phyloP scores from a whole-genome alignment of 106 monocot genomes.

The Dendrobium huoshanense region DNA sequence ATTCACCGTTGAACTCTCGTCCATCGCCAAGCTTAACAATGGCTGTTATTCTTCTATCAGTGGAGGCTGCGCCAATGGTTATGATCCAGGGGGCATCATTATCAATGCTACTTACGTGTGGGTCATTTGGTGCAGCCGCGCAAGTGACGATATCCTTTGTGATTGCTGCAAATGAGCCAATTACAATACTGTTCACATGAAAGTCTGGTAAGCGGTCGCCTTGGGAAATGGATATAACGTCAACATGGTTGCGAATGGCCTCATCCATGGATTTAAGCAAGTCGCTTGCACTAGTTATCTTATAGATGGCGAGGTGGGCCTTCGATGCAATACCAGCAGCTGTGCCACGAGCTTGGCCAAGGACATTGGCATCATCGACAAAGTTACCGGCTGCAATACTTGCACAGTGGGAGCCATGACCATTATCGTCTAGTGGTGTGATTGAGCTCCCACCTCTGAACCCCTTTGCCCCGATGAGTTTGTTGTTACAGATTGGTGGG shows the following conservation, averaged over 20 bases:
- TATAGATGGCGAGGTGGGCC: conserved; percentile 24
- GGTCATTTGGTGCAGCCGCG: conserved; percentile 7
- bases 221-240: conserved; percentile 11
- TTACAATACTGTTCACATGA: neutral
- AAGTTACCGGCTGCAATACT: conserved; percentile 29
- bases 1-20: conserved; percentile 23
- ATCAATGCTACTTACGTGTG: neutral
- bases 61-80: conserved; percentile 12
- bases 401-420: conserved; percentile 29
- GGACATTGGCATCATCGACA: conserved; percentile 8
- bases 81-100: conserved; percentile 24
- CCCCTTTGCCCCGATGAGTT: conserved; percentile 23
- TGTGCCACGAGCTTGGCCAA: conserved; percentile 9
- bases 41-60: conserved; percentile 7
- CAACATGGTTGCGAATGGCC: conserved; percentile 20
- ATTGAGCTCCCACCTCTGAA: neutral
- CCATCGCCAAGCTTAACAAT: conserved; percentile 21
- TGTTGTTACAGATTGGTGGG: conserved; percentile 29
- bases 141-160: neutral
- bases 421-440: conserved; percentile 5
- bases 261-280: conserved; percentile 14
- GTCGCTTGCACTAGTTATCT: neutral
- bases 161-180: conserved; percentile 11
- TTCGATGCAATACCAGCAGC: conserved; percentile 27
- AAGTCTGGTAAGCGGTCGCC: neutral